Conservation (phyloP, 2,329 filamentous ascomycete genomes). For the Fusarium anthophilum region DNA sequence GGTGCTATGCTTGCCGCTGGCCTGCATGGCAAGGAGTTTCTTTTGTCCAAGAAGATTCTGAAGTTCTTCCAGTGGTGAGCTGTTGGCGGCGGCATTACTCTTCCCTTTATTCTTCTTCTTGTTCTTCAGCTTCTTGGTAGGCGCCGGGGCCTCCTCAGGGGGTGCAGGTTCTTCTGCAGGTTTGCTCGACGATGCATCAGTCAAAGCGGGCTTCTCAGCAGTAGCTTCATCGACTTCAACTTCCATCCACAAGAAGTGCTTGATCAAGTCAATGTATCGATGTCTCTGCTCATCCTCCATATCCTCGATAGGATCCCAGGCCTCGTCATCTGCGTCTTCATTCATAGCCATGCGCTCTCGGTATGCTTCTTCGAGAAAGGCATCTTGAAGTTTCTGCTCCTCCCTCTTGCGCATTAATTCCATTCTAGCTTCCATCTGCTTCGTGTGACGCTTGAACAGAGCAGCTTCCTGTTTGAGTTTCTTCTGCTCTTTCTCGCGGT, state of each 20-base stretch:
- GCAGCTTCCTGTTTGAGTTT: conserved; percentile 43
- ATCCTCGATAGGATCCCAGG: conserved; percentile 44
- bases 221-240: not conserved
- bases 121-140: conserved; percentile 9
- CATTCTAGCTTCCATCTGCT: conserved; percentile 36
- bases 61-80: not conserved
- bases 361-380: conserved; percentile 42
- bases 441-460: conserved; percentile 41
- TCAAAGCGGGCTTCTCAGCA: not conserved
- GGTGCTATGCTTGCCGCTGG: not conserved
- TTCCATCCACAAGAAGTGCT: conserved; percentile 44
- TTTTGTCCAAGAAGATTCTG: conserved; percentile 9
- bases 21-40: conserved; percentile 30
- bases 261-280: conserved; percentile 43
- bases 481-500: conserved; percentile 42
- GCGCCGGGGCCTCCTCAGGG: not conserved
- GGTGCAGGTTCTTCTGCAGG: not conserved
- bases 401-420: conserved; percentile 34
- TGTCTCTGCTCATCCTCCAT: conserved; percentile 35
- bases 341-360: conserved; percentile 33
- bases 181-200: not conserved
- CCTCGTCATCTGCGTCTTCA: conserved; percentile 29
- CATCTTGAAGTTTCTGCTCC: conserved; percentile 42
- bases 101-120: conserved; percentile 36
- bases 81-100: not conserved